These are phyloP conservation scores for Fusarium avenaceum DNA, from an alignment of 2,329 filamentous ascomycete genomes.

Conservation along the genomic window DNA sequence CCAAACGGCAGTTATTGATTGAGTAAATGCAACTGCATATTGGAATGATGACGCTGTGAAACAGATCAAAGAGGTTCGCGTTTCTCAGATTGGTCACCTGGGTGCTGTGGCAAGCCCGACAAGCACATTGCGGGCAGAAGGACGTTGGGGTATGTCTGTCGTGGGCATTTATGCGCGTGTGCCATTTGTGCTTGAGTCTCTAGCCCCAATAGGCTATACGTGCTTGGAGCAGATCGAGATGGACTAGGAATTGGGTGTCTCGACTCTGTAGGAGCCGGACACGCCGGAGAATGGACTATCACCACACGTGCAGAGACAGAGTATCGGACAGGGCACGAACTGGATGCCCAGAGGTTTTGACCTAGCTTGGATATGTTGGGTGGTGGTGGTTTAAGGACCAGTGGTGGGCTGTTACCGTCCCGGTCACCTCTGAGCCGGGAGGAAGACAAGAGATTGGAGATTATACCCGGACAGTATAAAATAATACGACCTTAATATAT, in stretches of 20 bases:
- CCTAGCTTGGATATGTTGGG: slow-evolving; percentile 21
- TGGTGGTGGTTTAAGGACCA: slow-evolving; percentile 29
- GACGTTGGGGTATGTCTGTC: slow-evolving; percentile 1
- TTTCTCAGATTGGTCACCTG: slow-evolving; percentile 6
- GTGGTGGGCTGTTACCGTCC: slow-evolving; percentile 12
- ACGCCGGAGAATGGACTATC: slow-evolving; percentile 22
- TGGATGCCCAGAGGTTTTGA: slow-evolving; percentile 13
- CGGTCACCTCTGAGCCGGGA: slow-evolving; percentile 10
- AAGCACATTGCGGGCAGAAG: slow-evolving; percentile 3
- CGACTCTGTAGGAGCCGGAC: slow-evolving; percentile 12
- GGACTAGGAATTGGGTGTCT: slow-evolving; percentile 13
- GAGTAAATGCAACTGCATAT: slow-evolving; percentile 8
- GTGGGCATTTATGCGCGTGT: slow-evolving; percentile 20
- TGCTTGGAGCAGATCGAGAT: slow-evolving; percentile 34
- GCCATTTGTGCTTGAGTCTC: slow-evolving; percentile 27
- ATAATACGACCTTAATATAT: slow-evolving; percentile 35
- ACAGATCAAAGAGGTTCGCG: slow-evolving; percentile 13
- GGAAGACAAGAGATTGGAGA: slow-evolving; percentile 16
- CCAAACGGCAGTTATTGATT: slow-evolving; percentile 18
- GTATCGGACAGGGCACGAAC: slow-evolving; percentile 26
- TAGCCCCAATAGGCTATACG: slow-evolving; percentile 26
- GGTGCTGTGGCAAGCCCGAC: slow-evolving; percentile 6
- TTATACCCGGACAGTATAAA: slow-evolving; percentile 29
- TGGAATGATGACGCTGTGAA: slow-evolving; percentile 23
- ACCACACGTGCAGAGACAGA: slow-evolving; percentile 35